phyloP scores from a whole-genome alignment of 176 grass and related monocot genomes.

The Dactylis glomerata region DNA sequence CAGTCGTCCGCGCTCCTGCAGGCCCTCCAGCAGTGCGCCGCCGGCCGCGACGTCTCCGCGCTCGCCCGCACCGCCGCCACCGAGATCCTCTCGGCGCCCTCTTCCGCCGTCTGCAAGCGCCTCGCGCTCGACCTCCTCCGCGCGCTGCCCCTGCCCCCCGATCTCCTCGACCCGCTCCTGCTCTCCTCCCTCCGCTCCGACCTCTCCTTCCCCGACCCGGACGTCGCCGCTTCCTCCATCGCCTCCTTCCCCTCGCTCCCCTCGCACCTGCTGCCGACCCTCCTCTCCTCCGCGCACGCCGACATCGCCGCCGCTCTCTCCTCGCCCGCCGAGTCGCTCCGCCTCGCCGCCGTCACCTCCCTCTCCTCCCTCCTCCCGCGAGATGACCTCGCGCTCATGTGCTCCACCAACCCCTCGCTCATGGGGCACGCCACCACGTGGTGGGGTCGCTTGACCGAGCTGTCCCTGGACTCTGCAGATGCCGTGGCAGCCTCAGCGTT shows the following conservation, averaged over 20 bases:
- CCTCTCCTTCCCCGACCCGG: conserved; percentile 89
- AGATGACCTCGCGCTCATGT: conserved; percentile 81
- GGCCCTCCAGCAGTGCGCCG: conserved; percentile 86
- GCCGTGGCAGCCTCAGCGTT: conserved; percentile 70
- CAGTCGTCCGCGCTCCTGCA: conserved; percentile 85
- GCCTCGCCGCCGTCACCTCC: conserved; percentile 66
- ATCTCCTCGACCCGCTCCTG: conserved; percentile 74
- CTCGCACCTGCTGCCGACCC: conserved; percentile 68
- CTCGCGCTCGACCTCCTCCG: conserved; percentile 92
- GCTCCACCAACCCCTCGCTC: conserved; percentile 72
- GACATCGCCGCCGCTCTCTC: conserved; percentile 56
- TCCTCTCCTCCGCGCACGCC: conserved; percentile 77
- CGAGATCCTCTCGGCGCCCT: conserved; percentile 77
- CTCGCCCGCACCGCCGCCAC: conserved; percentile 66
- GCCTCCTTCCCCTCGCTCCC: conserved; percentile 82
- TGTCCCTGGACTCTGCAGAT: conserved; percentile 70
- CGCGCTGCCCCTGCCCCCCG: conserved; percentile 62
- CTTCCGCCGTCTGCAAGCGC: conserved; percentile 88
- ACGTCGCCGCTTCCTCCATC: conserved; percentile 79
- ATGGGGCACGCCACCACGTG: conserved; percentile 75
- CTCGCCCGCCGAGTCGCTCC: conserved; percentile 61
- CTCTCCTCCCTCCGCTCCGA: conserved; percentile 76
- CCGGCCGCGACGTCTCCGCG: conserved; percentile 85
- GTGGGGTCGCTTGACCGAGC: conserved; percentile 74
- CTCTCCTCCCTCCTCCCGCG: conserved; percentile 74